Percentiles rank a stretch among this genome's conserved stretches.
phyloP scores from a whole-genome alignment of 768 basidiomycete genomes.

The Dentipellis fragilis region DNA sequence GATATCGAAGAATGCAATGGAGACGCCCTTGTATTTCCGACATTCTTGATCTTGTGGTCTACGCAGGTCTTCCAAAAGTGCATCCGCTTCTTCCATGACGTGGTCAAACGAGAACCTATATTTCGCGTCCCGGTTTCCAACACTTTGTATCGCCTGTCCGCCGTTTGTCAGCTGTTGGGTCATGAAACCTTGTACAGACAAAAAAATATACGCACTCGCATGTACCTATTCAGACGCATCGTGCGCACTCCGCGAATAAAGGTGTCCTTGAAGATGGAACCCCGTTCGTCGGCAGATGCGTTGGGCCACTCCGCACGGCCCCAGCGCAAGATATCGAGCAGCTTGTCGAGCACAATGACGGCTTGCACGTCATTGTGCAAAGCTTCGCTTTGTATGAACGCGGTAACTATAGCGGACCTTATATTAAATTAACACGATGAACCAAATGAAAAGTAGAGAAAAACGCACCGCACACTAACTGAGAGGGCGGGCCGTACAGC shows the following conservation, averaged over 20 bases:
- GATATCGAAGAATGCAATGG: background rate
- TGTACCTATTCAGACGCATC: background rate
- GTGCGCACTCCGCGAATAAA: background rate
- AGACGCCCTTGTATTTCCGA: background rate
- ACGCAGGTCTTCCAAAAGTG: background rate
- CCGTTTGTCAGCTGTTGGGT: background rate
- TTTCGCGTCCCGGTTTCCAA: no score
- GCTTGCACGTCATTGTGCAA: background rate
- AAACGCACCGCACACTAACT: background rate
- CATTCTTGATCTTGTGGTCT: background rate
- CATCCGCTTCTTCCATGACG: background rate
- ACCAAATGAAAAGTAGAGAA: background rate
- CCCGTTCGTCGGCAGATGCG: background rate
- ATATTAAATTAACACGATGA: background rate
- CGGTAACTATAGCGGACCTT: background rate
- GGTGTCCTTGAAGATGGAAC: background rate
- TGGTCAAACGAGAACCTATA: background rate
- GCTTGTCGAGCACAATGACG: background rate
- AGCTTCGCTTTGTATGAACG: background rate
- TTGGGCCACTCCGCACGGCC: background rate
- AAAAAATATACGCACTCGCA: background rate
- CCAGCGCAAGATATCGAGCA: background rate
- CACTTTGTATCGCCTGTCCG: background rate
- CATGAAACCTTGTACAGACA: background rate
- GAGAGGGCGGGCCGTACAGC: background rate